Conservation (phyloP, 257 asterid genomes). For the Mentha longifolia region DNA sequence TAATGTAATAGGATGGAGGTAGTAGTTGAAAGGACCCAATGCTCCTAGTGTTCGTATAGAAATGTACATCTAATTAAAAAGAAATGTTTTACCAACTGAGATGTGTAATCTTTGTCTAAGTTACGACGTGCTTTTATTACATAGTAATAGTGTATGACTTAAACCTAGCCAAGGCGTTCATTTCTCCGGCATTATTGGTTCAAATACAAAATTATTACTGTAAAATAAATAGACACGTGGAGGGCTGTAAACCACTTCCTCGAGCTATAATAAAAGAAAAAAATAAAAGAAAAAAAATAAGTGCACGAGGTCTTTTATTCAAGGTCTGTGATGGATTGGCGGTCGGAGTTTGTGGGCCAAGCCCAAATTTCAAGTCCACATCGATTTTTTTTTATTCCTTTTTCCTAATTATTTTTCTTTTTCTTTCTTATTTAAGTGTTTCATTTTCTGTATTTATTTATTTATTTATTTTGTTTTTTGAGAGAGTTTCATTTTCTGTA, state of each 20-base stretch:
- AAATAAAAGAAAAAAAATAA: not conserved
- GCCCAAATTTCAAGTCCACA: not conserved
- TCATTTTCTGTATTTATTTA: not conserved
- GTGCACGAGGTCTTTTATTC: conserved; percentile 24
- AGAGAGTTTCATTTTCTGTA: not conserved
- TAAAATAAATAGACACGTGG: conserved; percentile 33
- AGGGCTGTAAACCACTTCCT: conserved; percentile 21
- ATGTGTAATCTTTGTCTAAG: too few relatives aligned
- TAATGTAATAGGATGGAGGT: too few relatives aligned
- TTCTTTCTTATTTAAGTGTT: not conserved
- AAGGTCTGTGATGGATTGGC: conserved; percentile 42
- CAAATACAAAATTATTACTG: not conserved
- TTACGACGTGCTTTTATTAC: too few relatives aligned
- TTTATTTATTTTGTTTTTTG: too few relatives aligned
- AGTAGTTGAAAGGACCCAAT: too few relatives aligned
- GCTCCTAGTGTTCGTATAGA: too few relatives aligned
- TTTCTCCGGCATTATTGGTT: too few relatives aligned
- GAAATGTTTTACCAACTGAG: too few relatives aligned
- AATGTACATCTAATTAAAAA: too few relatives aligned
- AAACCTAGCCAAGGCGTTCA: too few relatives aligned
- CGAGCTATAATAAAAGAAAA: not conserved
- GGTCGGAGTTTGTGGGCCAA: conserved; percentile 41
- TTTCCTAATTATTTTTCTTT: too few relatives aligned
- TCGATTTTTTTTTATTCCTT: not conserved
- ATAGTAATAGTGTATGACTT: too few relatives aligned